These are phyloP conservation scores for Scedosporium aurantiacum DNA, from an alignment of 2,329 filamentous ascomycete species.

Conservation along the genomic window DNA sequence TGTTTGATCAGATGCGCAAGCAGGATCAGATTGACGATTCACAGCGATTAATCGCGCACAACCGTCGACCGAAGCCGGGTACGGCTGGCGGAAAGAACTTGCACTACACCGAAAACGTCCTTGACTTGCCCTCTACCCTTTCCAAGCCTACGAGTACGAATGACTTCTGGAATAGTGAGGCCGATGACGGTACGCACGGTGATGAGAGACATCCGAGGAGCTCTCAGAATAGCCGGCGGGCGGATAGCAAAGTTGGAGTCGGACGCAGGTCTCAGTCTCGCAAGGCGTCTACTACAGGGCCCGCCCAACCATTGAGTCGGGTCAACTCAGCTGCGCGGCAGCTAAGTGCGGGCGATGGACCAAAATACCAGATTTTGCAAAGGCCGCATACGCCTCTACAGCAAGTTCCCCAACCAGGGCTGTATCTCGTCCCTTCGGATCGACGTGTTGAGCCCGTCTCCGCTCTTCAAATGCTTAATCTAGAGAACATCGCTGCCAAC, in stretches of 20 bases:
- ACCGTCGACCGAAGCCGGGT: conserved; percentile 57
- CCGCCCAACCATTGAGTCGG: conserved; percentile 37
- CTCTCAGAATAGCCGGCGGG: conserved; percentile 36
- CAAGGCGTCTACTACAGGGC: conserved; percentile 34
- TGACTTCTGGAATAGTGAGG: conserved; percentile 65
- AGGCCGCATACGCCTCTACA: neutral
- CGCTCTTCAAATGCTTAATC: conserved; percentile 76
- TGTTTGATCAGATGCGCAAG: conserved; percentile 85
- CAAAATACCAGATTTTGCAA: conserved; percentile 6
- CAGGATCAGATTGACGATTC: conserved; percentile 85
- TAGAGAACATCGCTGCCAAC: conserved; percentile 82
- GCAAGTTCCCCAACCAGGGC: conserved; percentile 19
- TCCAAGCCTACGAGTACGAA: conserved; percentile 21
- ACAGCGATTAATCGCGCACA: conserved; percentile 82
- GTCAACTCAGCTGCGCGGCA: conserved; percentile 4
- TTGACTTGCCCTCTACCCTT: conserved; percentile 45
- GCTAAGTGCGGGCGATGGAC: neutral
- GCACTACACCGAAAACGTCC: conserved; percentile 83
- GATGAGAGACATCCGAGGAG: conserved; percentile 40
- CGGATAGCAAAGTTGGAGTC: conserved; percentile 40
- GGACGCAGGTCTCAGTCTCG: conserved; percentile 43
- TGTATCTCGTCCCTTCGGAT: conserved; percentile 44
- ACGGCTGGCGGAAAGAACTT: conserved; percentile 79
- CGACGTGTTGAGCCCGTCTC: conserved; percentile 52
- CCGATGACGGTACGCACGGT: conserved; percentile 45